Conservation (phyloP, 306 rosid genomes). For the Dalbergia cultrata region DNA sequence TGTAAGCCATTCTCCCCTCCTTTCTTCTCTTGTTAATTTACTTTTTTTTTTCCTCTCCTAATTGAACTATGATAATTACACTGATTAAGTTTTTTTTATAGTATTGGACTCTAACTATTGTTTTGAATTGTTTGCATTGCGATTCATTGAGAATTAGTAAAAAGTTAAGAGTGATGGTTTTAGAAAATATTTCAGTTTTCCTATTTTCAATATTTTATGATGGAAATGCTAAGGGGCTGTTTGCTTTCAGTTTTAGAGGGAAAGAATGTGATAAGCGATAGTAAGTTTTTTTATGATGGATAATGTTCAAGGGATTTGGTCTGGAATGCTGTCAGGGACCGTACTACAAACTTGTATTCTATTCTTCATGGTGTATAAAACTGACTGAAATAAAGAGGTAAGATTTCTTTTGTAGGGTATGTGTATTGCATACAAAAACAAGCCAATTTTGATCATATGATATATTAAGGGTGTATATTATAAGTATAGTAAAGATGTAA, state of each 20-base stretch:
- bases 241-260: no score
- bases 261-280: background rate
- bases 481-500: background rate
- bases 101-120: background rate
- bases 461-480: background rate
- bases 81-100: no score
- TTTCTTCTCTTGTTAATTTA: background rate
- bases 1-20: conserved; percentile 47
- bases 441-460: background rate
- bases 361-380: conserved; percentile 61
- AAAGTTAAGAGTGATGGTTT: background rate
- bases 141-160: background rate
- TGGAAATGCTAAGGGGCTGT: no score
- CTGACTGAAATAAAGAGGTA: conserved; percentile 86
- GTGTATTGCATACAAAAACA: background rate
- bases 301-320: conserved; percentile 79
- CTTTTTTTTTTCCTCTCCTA: background rate
- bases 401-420: background rate
- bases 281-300: background rate
- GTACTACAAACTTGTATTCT: conserved; percentile 73
- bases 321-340: conserved; percentile 75
- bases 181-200: no score
- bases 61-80: background rate
- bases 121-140: background rate
- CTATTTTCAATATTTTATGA: no score